These are phyloP conservation scores for Monosporascus sp. DNA, from an alignment of 2,329 filamentous ascomycete genomes.

Conservation along the genomic window DNA sequence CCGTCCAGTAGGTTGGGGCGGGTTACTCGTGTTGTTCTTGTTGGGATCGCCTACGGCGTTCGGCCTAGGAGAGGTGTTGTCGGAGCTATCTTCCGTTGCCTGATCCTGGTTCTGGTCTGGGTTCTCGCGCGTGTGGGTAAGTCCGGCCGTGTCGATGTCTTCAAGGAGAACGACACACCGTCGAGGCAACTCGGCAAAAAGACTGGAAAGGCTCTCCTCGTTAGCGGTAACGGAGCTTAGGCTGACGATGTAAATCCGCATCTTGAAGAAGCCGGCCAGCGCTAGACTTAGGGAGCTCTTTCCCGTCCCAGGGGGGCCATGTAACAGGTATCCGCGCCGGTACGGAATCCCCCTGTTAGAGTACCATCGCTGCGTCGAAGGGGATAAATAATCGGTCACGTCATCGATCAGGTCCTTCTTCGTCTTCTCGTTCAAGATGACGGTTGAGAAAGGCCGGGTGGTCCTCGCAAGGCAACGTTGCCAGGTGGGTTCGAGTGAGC, in stretches of 20 bases:
- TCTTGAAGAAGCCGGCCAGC: slow-evolving; percentile 63
- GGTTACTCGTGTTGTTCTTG: slow-evolving; percentile 16
- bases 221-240: slow-evolving; percentile 58
- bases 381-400: slow-evolving; percentile 58
- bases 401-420: slow-evolving; percentile 58
- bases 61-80: slow-evolving; percentile 29
- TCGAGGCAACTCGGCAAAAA: slow-evolving; percentile 64
- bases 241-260: slow-evolving; percentile 69
- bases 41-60: slow-evolving; percentile 25
- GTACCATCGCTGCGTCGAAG: slow-evolving; percentile 70
- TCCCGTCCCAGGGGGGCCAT: slow-evolving; percentile 76
- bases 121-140: slow-evolving; percentile 54
- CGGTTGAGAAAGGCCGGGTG: slow-evolving; percentile 58
- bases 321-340: slow-evolving; percentile 74
- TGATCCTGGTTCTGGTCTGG: too few species aligned
- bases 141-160: slow-evolving; percentile 69
- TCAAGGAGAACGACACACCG: slow-evolving; percentile 71
- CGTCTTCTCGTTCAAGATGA: slow-evolving; percentile 57
- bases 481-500: slow-evolving; percentile 46
- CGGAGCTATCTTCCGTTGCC: neutral
- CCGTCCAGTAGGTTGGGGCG: slow-evolving; percentile 20
- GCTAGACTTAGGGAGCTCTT: slow-evolving; percentile 71
- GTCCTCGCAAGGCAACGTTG: slow-evolving; percentile 58
- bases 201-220: slow-evolving; percentile 58
- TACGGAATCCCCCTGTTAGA: slow-evolving; percentile 80